Percentiles rank a stretch among this genome's conserved stretches.
phyloP scores from a whole-genome alignment of 2,329 filamentous ascomycete genomes.

The Diaporthe nobilis region DNA sequence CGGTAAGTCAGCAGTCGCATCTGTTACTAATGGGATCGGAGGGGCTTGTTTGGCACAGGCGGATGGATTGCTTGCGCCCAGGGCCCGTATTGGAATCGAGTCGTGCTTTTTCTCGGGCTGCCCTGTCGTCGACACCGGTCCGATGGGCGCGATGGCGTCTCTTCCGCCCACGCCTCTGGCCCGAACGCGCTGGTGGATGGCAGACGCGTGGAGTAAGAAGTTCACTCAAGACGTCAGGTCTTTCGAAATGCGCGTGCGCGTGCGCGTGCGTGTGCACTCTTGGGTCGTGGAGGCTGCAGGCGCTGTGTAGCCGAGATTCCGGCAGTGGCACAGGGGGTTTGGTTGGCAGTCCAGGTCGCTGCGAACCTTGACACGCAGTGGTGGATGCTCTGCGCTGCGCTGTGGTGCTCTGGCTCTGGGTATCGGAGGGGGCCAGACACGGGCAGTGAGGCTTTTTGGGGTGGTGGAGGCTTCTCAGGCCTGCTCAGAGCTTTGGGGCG shows the following conservation, averaged over 20 bases:
- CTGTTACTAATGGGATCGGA: constrained; percentile 30
- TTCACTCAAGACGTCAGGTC: background rate
- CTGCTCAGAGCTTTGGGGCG: background rate
- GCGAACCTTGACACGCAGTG: constrained; percentile 1
- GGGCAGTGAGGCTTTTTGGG: constrained; percentile 17
- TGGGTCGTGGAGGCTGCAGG: constrained; percentile 21
- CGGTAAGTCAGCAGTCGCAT: constrained; percentile 33
- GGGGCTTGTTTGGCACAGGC: constrained; percentile 14
- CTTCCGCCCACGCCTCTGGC: constrained; percentile 7
- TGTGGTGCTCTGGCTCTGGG: background rate
- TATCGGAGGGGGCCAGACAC: background rate
- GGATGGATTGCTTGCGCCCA: constrained; percentile 21
- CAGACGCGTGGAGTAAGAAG: constrained; percentile 6
- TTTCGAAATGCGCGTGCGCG: constrained; percentile 11
- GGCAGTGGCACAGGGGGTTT: constrained; percentile 22
- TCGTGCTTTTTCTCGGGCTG: constrained; percentile 30
- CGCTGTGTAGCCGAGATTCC: constrained; percentile 31
- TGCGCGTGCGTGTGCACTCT: constrained; percentile 10
- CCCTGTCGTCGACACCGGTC: constrained; percentile 21
- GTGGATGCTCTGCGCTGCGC: background rate
- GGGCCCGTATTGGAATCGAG: constrained; percentile 15
- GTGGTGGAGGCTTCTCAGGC: constrained; percentile 18
- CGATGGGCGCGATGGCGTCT: constrained; percentile 22
- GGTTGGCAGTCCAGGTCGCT: background rate
- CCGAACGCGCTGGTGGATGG: constrained; percentile 13